Evolutionary conservation across 2,329 filamentous ascomycete genomes (phyloP).

Genomic region (Penicillium brevicompactum): DNA sequence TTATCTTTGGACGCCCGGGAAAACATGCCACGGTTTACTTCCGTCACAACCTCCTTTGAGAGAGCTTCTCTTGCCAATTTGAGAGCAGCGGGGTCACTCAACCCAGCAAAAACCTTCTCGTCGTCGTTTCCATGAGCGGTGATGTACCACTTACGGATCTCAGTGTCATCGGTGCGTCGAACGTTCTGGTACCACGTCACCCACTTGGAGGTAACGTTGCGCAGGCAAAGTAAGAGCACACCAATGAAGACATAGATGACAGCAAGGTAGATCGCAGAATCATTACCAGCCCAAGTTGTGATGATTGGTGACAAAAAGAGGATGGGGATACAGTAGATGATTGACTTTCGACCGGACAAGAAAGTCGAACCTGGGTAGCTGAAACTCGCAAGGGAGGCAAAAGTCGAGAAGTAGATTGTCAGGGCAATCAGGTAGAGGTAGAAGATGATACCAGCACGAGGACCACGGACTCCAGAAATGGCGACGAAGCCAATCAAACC

Average conservation of each 20-base stretch:
- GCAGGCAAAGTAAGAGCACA: conserved; percentile 55
- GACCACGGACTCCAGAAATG: conserved; percentile 50
- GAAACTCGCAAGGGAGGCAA: conserved; percentile 57
- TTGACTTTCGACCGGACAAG: conserved; percentile 59
- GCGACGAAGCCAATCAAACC: conserved; percentile 56
- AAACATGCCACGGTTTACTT: conserved; percentile 48
- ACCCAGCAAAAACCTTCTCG: conserved; percentile 44
- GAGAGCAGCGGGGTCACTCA: conserved; percentile 54
- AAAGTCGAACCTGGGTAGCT: conserved; percentile 58
- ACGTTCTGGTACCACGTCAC: conserved; percentile 55
- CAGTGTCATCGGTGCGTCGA: conserved; percentile 40
- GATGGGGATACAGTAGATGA: conserved; percentile 58
- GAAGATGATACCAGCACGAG: conserved; percentile 57
- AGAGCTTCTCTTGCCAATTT: conserved; percentile 52
- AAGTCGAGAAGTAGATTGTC: conserved; percentile 60
- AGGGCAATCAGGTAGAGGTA: conserved; percentile 61
- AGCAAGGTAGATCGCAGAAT: conserved; percentile 59
- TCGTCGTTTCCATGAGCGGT: conserved; percentile 34
- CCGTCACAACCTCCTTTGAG: conserved; percentile 48
- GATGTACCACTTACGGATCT: conserved; percentile 45
- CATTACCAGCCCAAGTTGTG: conserved; percentile 56
- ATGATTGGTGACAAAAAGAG: conserved; percentile 60
- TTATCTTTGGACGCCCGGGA: conserved; percentile 46
- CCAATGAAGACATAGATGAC: conserved; percentile 57
- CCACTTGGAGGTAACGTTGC: conserved; percentile 60